Evolutionary conservation across 176 grass and related monocot species (phyloP), one percentile per base, ranked within the genome.

Genomic region (Echinochloa phyllopogon): DNA sequence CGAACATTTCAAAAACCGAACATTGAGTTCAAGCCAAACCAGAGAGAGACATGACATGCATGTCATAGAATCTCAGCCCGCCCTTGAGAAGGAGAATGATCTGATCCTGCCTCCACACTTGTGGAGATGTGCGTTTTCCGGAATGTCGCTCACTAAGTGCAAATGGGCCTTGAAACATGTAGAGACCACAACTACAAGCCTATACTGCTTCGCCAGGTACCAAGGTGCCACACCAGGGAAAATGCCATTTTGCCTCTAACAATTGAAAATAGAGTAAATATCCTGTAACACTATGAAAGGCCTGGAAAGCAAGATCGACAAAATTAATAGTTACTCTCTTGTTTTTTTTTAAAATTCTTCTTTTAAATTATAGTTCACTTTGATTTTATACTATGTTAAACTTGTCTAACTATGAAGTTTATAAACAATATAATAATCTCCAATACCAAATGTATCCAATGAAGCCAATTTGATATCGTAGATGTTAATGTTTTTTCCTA

Each of bases 261-360:
- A 37, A 65, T 65, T 72, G 25, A 66, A 66, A 16, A 67, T 23
- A 75, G 70, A 52, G 15, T 10, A 42, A 65, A n/a, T 43, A 67
- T 51, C 72, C n/a, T 29, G 72, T 40, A 64, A 33, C 29, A 33
- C 29, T 33, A 33, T 2, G 29, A 33, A 33, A 33, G 29, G 29
- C n/a, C n/a, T n/a, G n/a, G 29, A 33, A 33, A 33, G 29, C 29
- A 33, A 33, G 29, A 33, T 33, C 29, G 29, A 33, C 29, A 33
- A 33, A 33, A 33, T 33, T 33, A 33, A 33, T 33, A 33, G 29
- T 33, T 33, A 33, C 29, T 33, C 29, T 33, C 29, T 33, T 33
- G 29, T 33, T 33, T n/a, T n/a, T n/a, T n/a, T n/a, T n/a, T n/a
- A n/a, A n/a, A n/a, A n/a, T n/a, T n/a, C n/a, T n/a, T n/a, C n/a